Evolutionary conservation across 1,284 basidiomycete genomes (phyloP).

Genomic region (Puccinia coronata): DNA sequence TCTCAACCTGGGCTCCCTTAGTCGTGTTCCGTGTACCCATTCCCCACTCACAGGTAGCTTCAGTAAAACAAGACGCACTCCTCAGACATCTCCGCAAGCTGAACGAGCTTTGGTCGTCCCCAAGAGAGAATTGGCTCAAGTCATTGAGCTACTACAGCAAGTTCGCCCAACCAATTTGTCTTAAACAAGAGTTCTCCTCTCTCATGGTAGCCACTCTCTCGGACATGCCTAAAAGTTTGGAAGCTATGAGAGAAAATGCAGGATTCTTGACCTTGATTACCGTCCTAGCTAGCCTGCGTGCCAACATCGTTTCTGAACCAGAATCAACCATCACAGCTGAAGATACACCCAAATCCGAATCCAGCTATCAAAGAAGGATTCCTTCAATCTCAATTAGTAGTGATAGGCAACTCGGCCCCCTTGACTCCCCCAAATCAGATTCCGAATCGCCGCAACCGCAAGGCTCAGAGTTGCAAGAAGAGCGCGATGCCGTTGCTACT

Average conservation of each 20-base stretch:
- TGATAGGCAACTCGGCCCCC: not conserved
- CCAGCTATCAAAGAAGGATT: not conserved
- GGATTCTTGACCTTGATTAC: conserved; percentile 49
- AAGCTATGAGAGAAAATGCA: conserved; percentile 46
- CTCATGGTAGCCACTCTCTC: conserved; percentile 48
- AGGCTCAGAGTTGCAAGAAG: conserved; percentile 20
- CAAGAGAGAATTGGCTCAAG: conserved; percentile 34
- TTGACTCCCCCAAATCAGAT: conserved; percentile 19
- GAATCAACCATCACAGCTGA: not conserved
- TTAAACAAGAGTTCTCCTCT: conserved; percentile 37
- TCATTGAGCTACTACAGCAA: conserved; percentile 43
- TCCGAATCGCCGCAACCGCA: not conserved
- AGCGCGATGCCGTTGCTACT: conserved; percentile 36
- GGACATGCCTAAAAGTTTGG: conserved; percentile 29
- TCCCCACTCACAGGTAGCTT: conserved; percentile 21
- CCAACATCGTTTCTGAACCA: conserved; percentile 6
- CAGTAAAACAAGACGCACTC: not conserved
- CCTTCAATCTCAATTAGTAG: not conserved
- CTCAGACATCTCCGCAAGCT: conserved; percentile 31
- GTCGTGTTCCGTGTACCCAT: conserved; percentile 7
- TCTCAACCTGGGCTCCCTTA: conserved; percentile 3
- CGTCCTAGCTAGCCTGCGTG: conserved; percentile 44
- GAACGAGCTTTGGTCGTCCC: conserved; percentile 27
- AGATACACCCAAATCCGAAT: not conserved
- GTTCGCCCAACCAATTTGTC: conserved; percentile 44